Evolutionary conservation across 2,329 filamentous ascomycete genomes (phyloP), one percentile per base, ranked within the genome.

Genomic region (Conoideocrella luteorostrata): DNA sequence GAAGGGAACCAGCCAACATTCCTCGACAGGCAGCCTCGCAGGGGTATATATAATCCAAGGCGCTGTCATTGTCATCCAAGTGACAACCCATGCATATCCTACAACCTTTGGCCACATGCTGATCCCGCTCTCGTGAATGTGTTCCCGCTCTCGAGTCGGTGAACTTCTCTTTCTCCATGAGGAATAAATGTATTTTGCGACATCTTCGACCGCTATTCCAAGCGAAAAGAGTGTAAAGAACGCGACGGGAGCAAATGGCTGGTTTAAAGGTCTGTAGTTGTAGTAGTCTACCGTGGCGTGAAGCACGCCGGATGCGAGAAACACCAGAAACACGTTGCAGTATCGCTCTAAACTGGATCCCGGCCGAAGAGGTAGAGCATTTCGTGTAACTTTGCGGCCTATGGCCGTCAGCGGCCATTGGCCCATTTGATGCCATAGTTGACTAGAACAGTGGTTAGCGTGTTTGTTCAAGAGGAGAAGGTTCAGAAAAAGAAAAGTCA

Each of bases 21-120:
- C n/a, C 12, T 43, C 26, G 1, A 26, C 30, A 5, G 34, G 34
- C 10, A 38, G 15, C 10, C 41, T 34, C 11, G 34, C 9, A 17
- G 5, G 26, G 20, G 36, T 11, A 39, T 39, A 39, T 12, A 39
- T 12, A 15, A 34, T 12, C 41, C 42, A 44, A 12, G 39, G 34
- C 6, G 44, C 28, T 5, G 44, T 42, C 13, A 39, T n/a, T 9
- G 17, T 11, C 24, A 45, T 42, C 39, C 28, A 45, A 17, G 34
- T 33, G 7, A 23, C n/a, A 10, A 42, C 33, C 39, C 39, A 46
- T 6, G 28, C n/a, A 12, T 30, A 42, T 12, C 44, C 44, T 12
- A 38, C n/a, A 3, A 2, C 2, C 6, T 22, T 24, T 32, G 12
- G 22, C n/a, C 17, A 22, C 15, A 24, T 21, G 15, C n/a, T n/a